Evolutionary conservation across 2,329 filamentous ascomycete species (phyloP).

Genomic region (Claviceps lovelessii): DNA sequence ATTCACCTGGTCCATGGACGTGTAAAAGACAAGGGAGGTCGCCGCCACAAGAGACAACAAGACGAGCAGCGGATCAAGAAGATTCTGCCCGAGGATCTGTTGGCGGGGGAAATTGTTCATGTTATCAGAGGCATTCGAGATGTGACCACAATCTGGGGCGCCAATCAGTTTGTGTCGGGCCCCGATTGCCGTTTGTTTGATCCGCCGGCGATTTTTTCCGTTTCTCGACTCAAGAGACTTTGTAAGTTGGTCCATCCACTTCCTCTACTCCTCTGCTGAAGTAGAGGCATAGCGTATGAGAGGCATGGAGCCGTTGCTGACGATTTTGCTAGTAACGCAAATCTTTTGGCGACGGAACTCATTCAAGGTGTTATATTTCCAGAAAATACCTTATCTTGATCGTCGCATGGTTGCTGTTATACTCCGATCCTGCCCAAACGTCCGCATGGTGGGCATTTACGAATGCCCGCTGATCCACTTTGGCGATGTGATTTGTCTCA

Average conservation of each 20-base stretch:
- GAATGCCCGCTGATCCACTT: constrained; percentile 23
- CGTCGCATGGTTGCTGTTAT: constrained; percentile 21
- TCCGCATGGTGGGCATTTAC: constrained; percentile 22
- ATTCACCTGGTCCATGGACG: constrained; percentile 5
- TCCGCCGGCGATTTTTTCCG: constrained; percentile 6
- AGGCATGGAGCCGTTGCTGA: neutral
- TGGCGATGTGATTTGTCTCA: constrained; percentile 19
- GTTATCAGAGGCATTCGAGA: constrained; percentile 1
- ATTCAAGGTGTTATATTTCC: constrained; percentile 16
- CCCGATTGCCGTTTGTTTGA: constrained; percentile 3
- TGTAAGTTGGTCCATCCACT: constrained; percentile 11
- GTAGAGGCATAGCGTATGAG: neutral
- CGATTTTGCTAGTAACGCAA: constrained; percentile 10
- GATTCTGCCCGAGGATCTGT: neutral
- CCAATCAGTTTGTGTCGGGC: constrained; percentile 8
- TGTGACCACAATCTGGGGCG: constrained; percentile 5
- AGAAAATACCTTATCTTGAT: constrained; percentile 18
- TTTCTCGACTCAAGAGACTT: constrained; percentile 6
- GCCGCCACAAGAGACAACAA: neutral
- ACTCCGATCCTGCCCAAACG: constrained; percentile 16
- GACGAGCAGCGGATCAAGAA: neutral
- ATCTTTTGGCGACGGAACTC: constrained; percentile 9
- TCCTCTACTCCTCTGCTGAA: neutral
- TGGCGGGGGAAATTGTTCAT: constrained; percentile 2
- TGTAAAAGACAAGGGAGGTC: neutral